Evolutionary conservation across 768 basidiomycete species (phyloP).

Genomic region (Rhizopogon vinicolor): DNA sequence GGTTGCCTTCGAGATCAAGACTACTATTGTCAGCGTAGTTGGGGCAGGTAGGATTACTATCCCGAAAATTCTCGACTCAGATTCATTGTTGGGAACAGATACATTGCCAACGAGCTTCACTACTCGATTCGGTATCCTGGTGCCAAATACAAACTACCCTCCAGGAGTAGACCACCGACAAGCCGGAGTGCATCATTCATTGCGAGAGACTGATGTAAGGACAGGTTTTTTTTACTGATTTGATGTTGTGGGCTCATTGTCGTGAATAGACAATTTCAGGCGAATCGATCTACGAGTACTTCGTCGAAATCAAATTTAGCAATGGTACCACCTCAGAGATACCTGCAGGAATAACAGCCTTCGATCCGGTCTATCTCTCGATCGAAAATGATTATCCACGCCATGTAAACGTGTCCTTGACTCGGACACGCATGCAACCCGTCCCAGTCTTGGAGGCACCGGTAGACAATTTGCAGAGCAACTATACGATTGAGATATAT

Average conservation of each 20-base stretch:
- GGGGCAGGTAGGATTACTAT: not conserved
- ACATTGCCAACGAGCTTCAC: not conserved
- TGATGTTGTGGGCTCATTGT: not conserved
- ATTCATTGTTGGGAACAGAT: not conserved
- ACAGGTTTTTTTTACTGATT: not conserved
- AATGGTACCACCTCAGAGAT: constrained; percentile 13
- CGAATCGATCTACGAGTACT: constrained; percentile 17
- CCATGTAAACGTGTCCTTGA: not conserved
- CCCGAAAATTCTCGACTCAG: not conserved
- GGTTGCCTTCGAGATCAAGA: constrained; percentile 11
- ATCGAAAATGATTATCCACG: not conserved
- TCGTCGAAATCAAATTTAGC: constrained; percentile 8
- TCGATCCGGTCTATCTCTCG: constrained; percentile 7
- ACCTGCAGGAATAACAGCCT: constrained; percentile 12
- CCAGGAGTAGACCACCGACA: constrained; percentile 6
- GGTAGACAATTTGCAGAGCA: not conserved
- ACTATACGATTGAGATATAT: constrained; percentile 1
- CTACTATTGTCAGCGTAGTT: not conserved
- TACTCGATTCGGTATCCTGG: constrained; percentile 8
- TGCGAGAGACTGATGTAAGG: not conserved
- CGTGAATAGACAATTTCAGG: not conserved
- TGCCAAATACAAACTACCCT: constrained; percentile 18
- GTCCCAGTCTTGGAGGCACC: not conserved
- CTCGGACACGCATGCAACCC: not conserved
- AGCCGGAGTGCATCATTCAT: not conserved